Base-by-base conservation (phyloP, 2,329 filamentous ascomycete genomes). In the Nothomitra cinnamomea region DNA sequence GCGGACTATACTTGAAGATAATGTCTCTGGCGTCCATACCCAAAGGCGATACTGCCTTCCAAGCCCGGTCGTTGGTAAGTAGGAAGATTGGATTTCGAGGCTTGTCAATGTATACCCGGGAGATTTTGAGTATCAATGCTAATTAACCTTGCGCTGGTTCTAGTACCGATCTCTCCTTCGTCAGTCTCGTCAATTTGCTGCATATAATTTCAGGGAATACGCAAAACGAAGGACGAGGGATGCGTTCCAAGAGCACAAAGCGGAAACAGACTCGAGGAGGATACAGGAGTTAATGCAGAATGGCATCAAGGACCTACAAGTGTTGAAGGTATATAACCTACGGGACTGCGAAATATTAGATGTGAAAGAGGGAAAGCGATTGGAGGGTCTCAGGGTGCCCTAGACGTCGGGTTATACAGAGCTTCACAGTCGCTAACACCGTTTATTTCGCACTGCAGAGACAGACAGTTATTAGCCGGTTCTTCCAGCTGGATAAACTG, bases 151-250 rank as follows among this genome's bases (percentile, higher is more conserved):
- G 17, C 13, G 25, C 36, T 15, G 21, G 51, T 2, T 35, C 52
- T 58, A 95, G 89, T 96, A 95, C 70, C 89, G 92, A 60, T 90
- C 90, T 64, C 74, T 98, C 62, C 75, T 96, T 63, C 85, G 89
- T 61, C 85, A 92, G 67, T 82, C 87, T 57, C 76, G 77, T 57
- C 85, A 95, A 64, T 96, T 98, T 69, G 79, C 87, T 57, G 80
- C 85, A 61, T 98, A 96, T 75, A 98, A 96, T 72, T 98, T 95
- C 76, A 81, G 92, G 70, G 90, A 95, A 68, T 98, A 98, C 69
- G 89, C 92, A 53, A 85, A 82, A 69, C 83, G 92, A 65, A 80
- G 90, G 68, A 95, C 92, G 66, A 79, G 78, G 66, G 92, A 96
- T 72, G 83, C 87, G 3, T 98, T 96, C 69, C 79, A 84, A 62